These are phyloP conservation scores for Dactylellina cionopaga DNA, from an alignment of 2,329 filamentous ascomycete genomes.

Conservation along the genomic window DNA sequence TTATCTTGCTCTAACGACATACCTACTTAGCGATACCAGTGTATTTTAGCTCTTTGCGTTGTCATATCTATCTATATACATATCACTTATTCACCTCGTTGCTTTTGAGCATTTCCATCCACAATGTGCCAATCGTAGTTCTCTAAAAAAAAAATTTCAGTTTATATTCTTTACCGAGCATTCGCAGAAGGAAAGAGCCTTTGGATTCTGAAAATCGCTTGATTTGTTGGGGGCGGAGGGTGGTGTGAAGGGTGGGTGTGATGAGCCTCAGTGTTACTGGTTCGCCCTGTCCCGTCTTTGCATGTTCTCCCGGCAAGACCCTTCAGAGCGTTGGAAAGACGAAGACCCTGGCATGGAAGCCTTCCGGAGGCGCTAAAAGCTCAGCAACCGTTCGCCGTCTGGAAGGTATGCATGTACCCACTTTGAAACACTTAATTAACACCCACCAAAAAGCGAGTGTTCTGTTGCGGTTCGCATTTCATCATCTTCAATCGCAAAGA, in stretches of 20 bases:
- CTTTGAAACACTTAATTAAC: slow-evolving; percentile 41
- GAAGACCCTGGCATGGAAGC: slow-evolving; percentile 14
- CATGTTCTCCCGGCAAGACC: slow-evolving; percentile 10
- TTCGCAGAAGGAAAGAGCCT: no score
- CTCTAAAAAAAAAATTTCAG: no score
- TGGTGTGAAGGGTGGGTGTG: no score
- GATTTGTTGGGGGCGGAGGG: neutral
- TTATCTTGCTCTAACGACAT: no score
- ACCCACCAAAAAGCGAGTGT: neutral
- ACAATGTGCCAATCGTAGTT: no score
- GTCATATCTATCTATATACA: no score
- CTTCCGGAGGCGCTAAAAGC: slow-evolving; percentile 33
- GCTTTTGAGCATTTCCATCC: no score
- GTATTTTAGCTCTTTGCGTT: no score
- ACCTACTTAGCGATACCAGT: no score
- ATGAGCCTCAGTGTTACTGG: slow-evolving; percentile 4
- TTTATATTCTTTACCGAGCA: no score
- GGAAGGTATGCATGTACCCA: slow-evolving; percentile 9
- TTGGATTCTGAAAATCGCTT: neutral
- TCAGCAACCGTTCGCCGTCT: slow-evolving; percentile 39
- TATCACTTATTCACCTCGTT: no score
- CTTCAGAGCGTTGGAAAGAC: slow-evolving; percentile 1
- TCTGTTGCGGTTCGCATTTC: slow-evolving; percentile 13
- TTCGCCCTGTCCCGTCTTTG: slow-evolving; percentile 32
- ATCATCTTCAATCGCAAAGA: slow-evolving; percentile 28